These are phyloP conservation scores for Colletotrichum paranaense DNA, from an alignment of 2,329 filamentous ascomycete species.

Conservation along the genomic window DNA sequence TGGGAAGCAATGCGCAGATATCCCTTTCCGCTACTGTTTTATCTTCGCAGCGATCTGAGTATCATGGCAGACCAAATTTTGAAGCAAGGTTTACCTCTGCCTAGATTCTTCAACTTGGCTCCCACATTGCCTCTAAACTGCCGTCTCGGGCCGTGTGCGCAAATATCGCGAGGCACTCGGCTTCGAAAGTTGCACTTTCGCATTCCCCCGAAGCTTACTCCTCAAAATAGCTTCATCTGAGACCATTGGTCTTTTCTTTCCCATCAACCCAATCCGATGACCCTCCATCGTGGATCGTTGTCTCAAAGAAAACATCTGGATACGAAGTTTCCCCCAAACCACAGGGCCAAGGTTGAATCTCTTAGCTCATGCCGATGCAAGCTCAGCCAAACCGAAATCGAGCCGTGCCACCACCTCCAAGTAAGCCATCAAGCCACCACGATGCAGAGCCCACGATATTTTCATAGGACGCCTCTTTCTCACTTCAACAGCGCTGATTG, in stretches of 20 bases:
- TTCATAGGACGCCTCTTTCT: not conserved
- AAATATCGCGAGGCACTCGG: too few species aligned
- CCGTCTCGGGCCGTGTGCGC: too few species aligned
- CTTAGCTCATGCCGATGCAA: not conserved
- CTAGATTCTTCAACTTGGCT: not conserved
- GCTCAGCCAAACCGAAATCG: not conserved
- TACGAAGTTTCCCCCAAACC: not conserved
- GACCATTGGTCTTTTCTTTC: not conserved
- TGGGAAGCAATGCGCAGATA: not conserved
- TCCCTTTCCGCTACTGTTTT: not conserved
- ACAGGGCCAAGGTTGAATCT: not conserved
- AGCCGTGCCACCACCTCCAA: not conserved
- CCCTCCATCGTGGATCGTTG: not conserved
- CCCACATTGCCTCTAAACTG: not conserved
- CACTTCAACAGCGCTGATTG: not conserved
- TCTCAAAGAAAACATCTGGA: not conserved
- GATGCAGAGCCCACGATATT: not conserved
- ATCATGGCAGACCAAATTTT: too few species aligned
- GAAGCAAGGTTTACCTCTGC: not conserved
- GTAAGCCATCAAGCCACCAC: not conserved
- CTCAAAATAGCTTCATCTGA: not conserved
- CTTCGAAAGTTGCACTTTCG: not conserved
- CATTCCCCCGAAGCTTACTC: conserved; percentile 6
- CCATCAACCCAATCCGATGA: not conserved
- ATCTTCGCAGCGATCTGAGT: not conserved